Conservation (phyloP, 2,329 filamentous ascomycete species). For the Cyclaneusma minus region DNA sequence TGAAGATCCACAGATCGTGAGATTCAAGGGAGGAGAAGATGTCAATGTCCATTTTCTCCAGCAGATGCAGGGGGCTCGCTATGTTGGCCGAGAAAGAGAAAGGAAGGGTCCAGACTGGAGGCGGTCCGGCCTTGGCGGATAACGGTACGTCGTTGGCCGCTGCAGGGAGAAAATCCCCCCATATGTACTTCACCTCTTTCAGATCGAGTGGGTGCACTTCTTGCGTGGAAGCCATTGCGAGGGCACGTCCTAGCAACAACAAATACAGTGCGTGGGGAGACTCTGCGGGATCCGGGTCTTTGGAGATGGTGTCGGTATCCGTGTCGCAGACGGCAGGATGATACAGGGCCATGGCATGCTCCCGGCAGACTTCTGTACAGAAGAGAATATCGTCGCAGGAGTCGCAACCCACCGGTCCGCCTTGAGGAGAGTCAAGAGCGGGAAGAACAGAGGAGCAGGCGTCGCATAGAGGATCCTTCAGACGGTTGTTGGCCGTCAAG, state of each 20-base stretch:
- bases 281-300: slow-evolving; percentile 43
- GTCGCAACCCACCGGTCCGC: slow-evolving; percentile 35
- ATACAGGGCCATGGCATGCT: slow-evolving; percentile 41
- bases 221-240: slow-evolving; percentile 49
- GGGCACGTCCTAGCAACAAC: slow-evolving; percentile 41
- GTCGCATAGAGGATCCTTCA: slow-evolving; percentile 79
- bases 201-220: slow-evolving; percentile 47
- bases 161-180: slow-evolving; percentile 48
- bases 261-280: slow-evolving; percentile 47
- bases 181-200: slow-evolving; percentile 49
- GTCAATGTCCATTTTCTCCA: slow-evolving; percentile 75
- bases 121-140: slow-evolving; percentile 36
- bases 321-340: slow-evolving; percentile 52
- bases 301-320: slow-evolving; percentile 49
- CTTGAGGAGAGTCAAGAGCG: slow-evolving; percentile 29
- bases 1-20: slow-evolving; percentile 71
- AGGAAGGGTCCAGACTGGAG: slow-evolving; percentile 51
- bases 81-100: slow-evolving; percentile 69
- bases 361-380: slow-evolving; percentile 43
- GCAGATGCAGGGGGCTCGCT: slow-evolving; percentile 56
- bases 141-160: slow-evolving; percentile 35
- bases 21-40: slow-evolving; percentile 43
- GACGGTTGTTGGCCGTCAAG: slow-evolving; percentile 74
- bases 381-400: slow-evolving; percentile 53
- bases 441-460: slow-evolving; percentile 69